Evolutionary conservation across 2,329 filamentous ascomycete genomes (phyloP).

Genomic region (Lojkania enalia): DNA sequence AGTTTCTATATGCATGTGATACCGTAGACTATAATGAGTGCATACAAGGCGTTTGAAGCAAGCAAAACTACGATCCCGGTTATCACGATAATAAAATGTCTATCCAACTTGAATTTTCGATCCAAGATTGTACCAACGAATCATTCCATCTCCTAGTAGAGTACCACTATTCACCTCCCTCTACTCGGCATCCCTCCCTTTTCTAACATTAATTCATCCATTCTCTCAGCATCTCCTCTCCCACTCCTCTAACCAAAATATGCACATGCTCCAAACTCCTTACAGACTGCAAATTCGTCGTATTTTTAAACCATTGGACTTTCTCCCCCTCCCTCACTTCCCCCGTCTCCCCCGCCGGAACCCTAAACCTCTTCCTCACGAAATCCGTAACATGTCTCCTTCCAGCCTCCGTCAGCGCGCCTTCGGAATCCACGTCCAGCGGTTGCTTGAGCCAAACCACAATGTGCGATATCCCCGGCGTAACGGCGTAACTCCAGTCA

Average conservation of each 20-base stretch:
- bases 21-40: too few relatives aligned
- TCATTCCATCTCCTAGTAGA: too few relatives aligned
- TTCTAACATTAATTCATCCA: slow-evolving; percentile 35
- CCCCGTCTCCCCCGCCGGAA: slow-evolving; percentile 38
- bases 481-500: slow-evolving; percentile 66
- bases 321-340: slow-evolving; percentile 48
- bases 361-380: slow-evolving; percentile 53
- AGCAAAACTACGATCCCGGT: too few relatives aligned
- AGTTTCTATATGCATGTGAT: too few relatives aligned
- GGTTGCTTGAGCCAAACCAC: slow-evolving; percentile 56
- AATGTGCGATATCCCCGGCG: slow-evolving; percentile 58
- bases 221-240: slow-evolving; percentile 53
- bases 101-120: too few relatives aligned
- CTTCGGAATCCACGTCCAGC: slow-evolving; percentile 34
- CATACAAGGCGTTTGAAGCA: too few relatives aligned
- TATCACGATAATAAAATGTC: too few relatives aligned
- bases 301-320: slow-evolving; percentile 69
- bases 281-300: slow-evolving; percentile 63
- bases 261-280: slow-evolving; percentile 71
- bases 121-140: too few relatives aligned
- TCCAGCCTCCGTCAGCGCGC: slow-evolving; percentile 36
- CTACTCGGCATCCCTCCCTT: too few relatives aligned
- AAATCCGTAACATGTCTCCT: slow-evolving; percentile 31
- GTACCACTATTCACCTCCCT: too few relatives aligned
- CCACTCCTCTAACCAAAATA: slow-evolving; percentile 71